phyloP scores from a whole-genome alignment of 805 yeast species.

The Ogataea trehaloabstinens region DNA sequence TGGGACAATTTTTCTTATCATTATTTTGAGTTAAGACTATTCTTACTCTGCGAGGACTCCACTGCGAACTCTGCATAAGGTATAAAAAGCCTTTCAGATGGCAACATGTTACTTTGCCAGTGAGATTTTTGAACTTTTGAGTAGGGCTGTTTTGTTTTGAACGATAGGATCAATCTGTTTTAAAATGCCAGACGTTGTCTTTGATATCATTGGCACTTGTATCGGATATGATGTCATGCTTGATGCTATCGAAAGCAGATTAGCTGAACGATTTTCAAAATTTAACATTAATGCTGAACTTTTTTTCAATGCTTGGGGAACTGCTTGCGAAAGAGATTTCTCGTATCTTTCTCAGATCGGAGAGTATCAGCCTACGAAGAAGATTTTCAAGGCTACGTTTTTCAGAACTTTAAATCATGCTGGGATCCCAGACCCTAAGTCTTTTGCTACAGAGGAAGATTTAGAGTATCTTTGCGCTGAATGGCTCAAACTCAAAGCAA shows the following conservation, averaged over 20 bases:
- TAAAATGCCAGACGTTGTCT: constrained; percentile 27
- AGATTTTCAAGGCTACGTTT: constrained; percentile 27
- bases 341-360: constrained; percentile 27
- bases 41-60: too few relatives aligned
- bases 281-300: constrained; percentile 15
- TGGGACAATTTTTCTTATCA: too few relatives aligned
- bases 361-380: constrained; percentile 25
- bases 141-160: too few relatives aligned
- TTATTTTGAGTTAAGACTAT: too few relatives aligned
- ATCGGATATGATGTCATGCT: constrained; percentile 24
- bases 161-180: too few relatives aligned
- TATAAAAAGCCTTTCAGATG: too few relatives aligned
- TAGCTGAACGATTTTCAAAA: constrained; percentile 17
- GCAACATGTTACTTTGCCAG: too few relatives aligned
- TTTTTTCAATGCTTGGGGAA: constrained; percentile 21
- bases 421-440: constrained; percentile 28
- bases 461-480: constrained; percentile 23
- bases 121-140: too few relatives aligned
- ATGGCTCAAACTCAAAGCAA: constrained; percentile 26
- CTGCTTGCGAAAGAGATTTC: constrained; percentile 87
- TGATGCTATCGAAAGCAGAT: constrained; percentile 20
- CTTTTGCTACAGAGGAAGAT: constrained; percentile 28
- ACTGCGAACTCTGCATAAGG: too few relatives aligned
- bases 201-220: constrained; percentile 28
- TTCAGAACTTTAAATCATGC: constrained; percentile 27